Evolutionary conservation across 768 basidiomycete species (phyloP), one percentile per base, ranked within the genome.

Genomic region (Rhodotorula taiwanensis): DNA sequence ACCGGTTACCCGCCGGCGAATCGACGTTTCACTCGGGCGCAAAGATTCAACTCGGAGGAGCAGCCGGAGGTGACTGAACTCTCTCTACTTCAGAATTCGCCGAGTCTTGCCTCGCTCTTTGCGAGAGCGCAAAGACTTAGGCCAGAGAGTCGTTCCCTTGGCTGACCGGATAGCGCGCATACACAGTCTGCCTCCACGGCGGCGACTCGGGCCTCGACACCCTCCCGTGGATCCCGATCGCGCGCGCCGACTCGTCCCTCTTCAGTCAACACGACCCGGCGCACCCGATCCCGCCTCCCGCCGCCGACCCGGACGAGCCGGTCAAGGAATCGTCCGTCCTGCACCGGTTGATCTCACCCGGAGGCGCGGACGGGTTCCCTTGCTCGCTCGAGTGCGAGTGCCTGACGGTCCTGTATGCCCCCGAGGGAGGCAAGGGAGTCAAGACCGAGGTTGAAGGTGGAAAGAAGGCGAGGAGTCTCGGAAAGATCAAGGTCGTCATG

Each of bases 141-240:
- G 25, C 49, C 21, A n/a, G n/a, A n/a, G n/a, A n/a, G n/a, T n/a
- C n/a, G n/a, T n/a, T 25, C n/a, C 30, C 14, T 41, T 54, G 34
- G 36, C 36, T 39, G 36, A 39, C 36, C 10, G 9, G 16, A 39
- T 10, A 39, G 36, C 36, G 9, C 36, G 16, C n/a, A 3, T 5
- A 2, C 21, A 20, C 52, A 56, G 67, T 69, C 21, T 66, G 60
- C 52, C 64, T 70, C 2, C 68, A 70, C 45, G 68, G 68, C 23
- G 68, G 68, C 23, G 51, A 58, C 5, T 20, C 48, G 0, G 67
- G 63, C 1, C 44, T 69, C 27, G 67, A 69, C 47, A 69, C 67
- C 5, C 53, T 64, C 34, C 60, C 52, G 0, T 69, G 67, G 67
- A 55, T 55, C 10, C 52, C 39, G 0, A 33, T 64, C 28, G 39